phyloP scores from a whole-genome alignment of 345 rosid genomes.

The Triadica sebifera region DNA sequence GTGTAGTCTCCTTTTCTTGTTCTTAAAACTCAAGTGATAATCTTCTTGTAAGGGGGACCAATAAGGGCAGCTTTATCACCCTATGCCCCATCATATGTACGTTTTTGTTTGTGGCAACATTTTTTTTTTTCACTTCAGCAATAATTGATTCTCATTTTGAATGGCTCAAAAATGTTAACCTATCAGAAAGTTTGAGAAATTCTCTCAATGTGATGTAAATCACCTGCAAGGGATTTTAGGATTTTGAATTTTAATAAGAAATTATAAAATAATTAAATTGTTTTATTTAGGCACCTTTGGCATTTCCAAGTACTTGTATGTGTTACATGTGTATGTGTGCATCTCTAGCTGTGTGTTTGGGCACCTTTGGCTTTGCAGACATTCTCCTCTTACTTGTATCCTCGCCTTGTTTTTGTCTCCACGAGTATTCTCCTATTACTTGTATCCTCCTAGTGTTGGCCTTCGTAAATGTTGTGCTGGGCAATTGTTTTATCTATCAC shows the following conservation, averaged over 20 bases:
- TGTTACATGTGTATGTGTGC: background rate
- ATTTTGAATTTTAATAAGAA: too few relatives aligned
- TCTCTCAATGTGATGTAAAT: background rate
- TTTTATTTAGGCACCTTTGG: background rate
- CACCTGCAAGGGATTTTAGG: background rate
- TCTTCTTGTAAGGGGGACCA: background rate
- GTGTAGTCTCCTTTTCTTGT: slow-evolving; percentile 33
- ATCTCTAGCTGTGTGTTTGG: background rate
- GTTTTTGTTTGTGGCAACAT: background rate
- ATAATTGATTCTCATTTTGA: background rate
- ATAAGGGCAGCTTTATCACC: background rate
- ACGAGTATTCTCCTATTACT: background rate
- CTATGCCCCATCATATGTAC: background rate
- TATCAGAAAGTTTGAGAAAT: background rate
- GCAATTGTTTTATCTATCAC: too few relatives aligned
- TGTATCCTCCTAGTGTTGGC: background rate
- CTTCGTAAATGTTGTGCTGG: background rate
- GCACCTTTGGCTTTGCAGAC: slow-evolving; percentile 1
- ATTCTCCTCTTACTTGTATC: background rate
- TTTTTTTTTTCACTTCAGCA: background rate
- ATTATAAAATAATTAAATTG: too few relatives aligned
- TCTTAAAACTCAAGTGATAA: background rate
- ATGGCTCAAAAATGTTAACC: background rate
- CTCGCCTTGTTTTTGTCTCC: background rate
- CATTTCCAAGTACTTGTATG: too few relatives aligned